These are phyloP conservation scores for Ascocoryne sarcoides DNA, from an alignment of 2,329 filamentous ascomycete genomes.

Conservation along the genomic window DNA sequence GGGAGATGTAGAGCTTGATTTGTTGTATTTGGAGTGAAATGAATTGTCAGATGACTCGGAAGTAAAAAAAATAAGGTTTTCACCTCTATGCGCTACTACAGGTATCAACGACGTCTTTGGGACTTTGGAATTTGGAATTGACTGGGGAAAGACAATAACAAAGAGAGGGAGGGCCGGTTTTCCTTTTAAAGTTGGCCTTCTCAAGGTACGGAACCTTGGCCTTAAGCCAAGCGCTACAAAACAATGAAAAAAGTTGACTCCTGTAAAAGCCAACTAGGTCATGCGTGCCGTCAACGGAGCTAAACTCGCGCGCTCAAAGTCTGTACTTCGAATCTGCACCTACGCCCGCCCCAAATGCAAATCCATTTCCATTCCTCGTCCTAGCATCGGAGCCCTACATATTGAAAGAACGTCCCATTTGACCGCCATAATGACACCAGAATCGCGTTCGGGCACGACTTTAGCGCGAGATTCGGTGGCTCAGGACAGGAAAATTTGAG, in stretches of 20 bases:
- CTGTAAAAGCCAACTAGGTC: not conserved
- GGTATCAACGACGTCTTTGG: not conserved
- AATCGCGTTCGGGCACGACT: not conserved
- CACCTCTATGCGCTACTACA: not conserved
- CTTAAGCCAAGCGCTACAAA: not conserved
- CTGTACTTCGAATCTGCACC: not conserved
- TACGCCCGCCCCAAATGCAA: not conserved
- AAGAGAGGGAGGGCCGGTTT: not conserved
- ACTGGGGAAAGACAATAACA: not conserved
- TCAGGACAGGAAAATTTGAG: not conserved
- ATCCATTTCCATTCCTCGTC: not conserved
- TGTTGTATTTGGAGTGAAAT: not conserved
- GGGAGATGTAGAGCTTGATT: not conserved
- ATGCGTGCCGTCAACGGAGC: not conserved
- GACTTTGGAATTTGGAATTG: not conserved
- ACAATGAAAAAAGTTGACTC: not conserved
- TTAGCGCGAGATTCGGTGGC: not conserved
- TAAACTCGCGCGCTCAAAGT: not conserved
- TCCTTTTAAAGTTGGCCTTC: not conserved
- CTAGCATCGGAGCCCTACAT: not conserved
- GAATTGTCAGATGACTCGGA: not conserved
- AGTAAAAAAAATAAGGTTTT: not conserved
- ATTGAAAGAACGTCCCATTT: not conserved
- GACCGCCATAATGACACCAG: not conserved
- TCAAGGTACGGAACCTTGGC: not conserved